Percentiles rank a stretch among this genome's conserved stretches.
Conservation (phyloP, 1,139 yeast species). For the Yamadazyma sp. region DNA sequence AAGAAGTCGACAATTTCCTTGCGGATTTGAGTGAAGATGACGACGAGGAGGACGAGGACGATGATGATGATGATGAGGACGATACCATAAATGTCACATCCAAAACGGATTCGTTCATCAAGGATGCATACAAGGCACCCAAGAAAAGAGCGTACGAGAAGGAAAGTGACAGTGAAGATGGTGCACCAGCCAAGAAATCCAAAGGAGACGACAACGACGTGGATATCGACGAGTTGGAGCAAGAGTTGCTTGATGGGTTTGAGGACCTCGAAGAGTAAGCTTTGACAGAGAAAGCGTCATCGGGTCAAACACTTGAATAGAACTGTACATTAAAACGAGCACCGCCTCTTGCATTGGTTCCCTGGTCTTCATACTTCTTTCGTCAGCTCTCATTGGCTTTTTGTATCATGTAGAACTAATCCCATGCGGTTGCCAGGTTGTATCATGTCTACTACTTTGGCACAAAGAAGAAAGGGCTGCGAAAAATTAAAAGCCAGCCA, state of each 20-base stretch:
- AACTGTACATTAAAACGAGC: not conserved
- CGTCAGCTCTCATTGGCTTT: too few relatives aligned
- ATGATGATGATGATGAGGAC: constrained; percentile 27
- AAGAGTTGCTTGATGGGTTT: constrained; percentile 47
- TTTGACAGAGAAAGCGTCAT: not conserved
- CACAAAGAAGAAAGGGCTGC: too few relatives aligned
- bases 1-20: constrained; percentile 60
- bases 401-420: too few relatives aligned
- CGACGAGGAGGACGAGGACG: constrained; percentile 37
- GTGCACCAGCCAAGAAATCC: not conserved
- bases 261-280: constrained; percentile 34
- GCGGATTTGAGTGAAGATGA: constrained; percentile 56
- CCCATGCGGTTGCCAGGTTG: too few relatives aligned
- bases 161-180: constrained; percentile 9
- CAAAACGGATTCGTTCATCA: constrained; percentile 31
- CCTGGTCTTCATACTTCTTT: too few relatives aligned
- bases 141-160: constrained; percentile 27
- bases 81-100: constrained; percentile 13
- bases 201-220: constrained; percentile 18
- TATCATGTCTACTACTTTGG: too few relatives aligned
- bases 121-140: constrained; percentile 24
- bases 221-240: constrained; percentile 45
- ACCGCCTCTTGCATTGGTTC: too few relatives aligned
- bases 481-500: too few relatives aligned
- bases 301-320: too few relatives aligned